These are phyloP conservation scores for Trichoderma atroviride DNA, from an alignment of 2,329 filamentous ascomycete species.

Conservation along the genomic window DNA sequence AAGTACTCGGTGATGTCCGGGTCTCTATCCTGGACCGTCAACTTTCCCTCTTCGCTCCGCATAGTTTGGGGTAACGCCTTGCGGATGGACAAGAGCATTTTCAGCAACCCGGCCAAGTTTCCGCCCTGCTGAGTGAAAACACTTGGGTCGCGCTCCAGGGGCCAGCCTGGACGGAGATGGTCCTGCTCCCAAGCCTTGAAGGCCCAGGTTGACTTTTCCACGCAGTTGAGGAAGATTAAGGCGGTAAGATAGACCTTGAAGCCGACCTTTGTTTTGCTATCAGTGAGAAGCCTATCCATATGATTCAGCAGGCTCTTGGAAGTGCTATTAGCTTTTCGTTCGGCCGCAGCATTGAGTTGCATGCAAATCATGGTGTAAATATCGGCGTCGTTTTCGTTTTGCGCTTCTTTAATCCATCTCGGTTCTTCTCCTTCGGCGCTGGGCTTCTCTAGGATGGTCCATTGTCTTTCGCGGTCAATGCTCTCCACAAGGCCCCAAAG, in stretches of 20 bases:
- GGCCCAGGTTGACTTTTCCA: conserved; percentile 70
- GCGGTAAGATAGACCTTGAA: conserved; percentile 65
- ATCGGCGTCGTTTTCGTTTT: conserved; percentile 54
- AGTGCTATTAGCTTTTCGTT: conserved; percentile 63
- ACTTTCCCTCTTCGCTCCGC: conserved; percentile 50
- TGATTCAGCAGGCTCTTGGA: conserved; percentile 61
- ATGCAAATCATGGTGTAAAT: conserved; percentile 64
- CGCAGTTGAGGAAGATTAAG: conserved; percentile 64
- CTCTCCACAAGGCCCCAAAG: conserved; percentile 68
- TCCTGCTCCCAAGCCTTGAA: conserved; percentile 70
- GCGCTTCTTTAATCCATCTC: conserved; percentile 53
- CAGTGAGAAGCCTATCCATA: conserved; percentile 63
- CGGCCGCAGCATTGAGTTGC: conserved; percentile 66
- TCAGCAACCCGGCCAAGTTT: conserved; percentile 59
- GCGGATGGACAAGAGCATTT: conserved; percentile 64
- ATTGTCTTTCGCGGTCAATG: conserved; percentile 65
- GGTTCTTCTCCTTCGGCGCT: conserved; percentile 46
- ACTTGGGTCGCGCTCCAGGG: conserved; percentile 58
- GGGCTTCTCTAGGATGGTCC: conserved; percentile 57
- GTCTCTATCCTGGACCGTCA: conserved; percentile 52
- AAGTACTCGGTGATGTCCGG: conserved; percentile 56
- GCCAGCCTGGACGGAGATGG: conserved; percentile 62
- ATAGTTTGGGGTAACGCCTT: conserved; percentile 59
- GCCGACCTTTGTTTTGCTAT: conserved; percentile 61
- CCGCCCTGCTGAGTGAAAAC: conserved; percentile 62